Base-by-base conservation (phyloP, 768 basidiomycete species). In the Coprinopsis cinerea region DNA sequence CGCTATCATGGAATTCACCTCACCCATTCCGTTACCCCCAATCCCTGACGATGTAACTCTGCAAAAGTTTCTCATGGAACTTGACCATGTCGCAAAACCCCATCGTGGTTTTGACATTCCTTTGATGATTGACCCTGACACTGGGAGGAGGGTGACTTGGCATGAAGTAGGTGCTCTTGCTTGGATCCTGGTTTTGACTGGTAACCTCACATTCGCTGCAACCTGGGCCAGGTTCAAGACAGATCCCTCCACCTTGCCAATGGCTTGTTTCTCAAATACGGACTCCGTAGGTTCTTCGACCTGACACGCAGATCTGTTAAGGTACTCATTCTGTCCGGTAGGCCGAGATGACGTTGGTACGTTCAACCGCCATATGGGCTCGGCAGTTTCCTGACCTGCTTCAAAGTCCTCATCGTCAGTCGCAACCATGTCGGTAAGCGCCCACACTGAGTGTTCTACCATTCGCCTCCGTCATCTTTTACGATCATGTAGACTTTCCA, bases 371-470 rank as follows among this genome's bases (percentile, higher is more conserved):
- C 7, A 11, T 26, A 20, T 15, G 24, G 17, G 24, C 40, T 10
- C 27, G 39, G 30, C 46, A 36, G 24, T 34, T 15, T 44, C 37
- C 27, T 27, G 25, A 25, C 6, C n/a, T 42, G 34, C 13, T 22
- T 23, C 23, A 20, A 54, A 85, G 85, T 83, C 7, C 67, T 83
- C 49, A 58, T 85, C 36, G 83, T 79, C 61, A 82, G 82, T 51
- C 74, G 79, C 25, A 88, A 88, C 59, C 80, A 85, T 56, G 60
- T 85, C 37, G 83, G 82, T 81, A 52, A 32, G 73, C 58, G 17
- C 9, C 11, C 18, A 17, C 27, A 14, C 26, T 15, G 18, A 5
- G 34, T n/a, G 47, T 13, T 15, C 22, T 32, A n/a, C 49, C n/a
- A 26, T 40, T 14, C 22, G 22, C 13, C 10, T 45, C 4, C 17